Evolutionary conservation across 2,329 filamentous ascomycete species (phyloP).

Genomic region (Hyphodiscus sp.): DNA sequence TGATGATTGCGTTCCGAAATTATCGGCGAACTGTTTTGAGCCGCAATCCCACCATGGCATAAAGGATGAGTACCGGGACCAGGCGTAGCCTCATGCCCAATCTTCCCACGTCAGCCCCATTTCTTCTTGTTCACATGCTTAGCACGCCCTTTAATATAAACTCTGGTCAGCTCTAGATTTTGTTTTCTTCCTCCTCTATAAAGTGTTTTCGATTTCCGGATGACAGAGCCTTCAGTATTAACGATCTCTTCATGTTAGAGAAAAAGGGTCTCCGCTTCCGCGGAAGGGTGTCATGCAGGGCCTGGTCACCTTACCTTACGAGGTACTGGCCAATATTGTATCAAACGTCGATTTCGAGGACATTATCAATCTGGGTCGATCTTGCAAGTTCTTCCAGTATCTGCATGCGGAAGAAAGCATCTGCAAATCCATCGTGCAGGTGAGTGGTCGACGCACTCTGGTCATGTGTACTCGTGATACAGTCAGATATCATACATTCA

Average conservation of each 20-base stretch:
- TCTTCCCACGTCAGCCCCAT: background rate
- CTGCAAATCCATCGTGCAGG: slow-evolving; percentile 24
- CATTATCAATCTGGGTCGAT: slow-evolving; percentile 25
- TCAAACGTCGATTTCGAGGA: slow-evolving; percentile 25
- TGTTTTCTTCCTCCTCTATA: background rate
- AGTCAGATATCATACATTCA: slow-evolving; percentile 7
- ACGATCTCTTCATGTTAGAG: background rate
- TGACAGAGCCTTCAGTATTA: background rate
- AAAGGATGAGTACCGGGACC: background rate
- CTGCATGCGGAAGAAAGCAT: slow-evolving; percentile 26
- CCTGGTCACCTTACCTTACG: slow-evolving; percentile 26
- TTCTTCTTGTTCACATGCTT: background rate
- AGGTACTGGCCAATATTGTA: slow-evolving; percentile 26
- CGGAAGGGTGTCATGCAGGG: background rate
- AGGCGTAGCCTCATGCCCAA: background rate
- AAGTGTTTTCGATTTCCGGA: background rate
- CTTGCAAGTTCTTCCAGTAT: slow-evolving; percentile 22
- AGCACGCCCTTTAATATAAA: background rate
- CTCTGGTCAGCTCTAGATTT: background rate
- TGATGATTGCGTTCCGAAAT: no score
- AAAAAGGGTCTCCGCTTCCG: background rate
- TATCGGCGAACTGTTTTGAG: background rate
- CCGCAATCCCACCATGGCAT: background rate
- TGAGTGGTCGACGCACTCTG: slow-evolving; percentile 6
- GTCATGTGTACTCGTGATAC: slow-evolving; percentile 1